Percentiles rank a stretch among this genome's conserved stretches.
Conservation (phyloP, 2,329 filamentous ascomycete species). For the Hypoxylon sp. region DNA sequence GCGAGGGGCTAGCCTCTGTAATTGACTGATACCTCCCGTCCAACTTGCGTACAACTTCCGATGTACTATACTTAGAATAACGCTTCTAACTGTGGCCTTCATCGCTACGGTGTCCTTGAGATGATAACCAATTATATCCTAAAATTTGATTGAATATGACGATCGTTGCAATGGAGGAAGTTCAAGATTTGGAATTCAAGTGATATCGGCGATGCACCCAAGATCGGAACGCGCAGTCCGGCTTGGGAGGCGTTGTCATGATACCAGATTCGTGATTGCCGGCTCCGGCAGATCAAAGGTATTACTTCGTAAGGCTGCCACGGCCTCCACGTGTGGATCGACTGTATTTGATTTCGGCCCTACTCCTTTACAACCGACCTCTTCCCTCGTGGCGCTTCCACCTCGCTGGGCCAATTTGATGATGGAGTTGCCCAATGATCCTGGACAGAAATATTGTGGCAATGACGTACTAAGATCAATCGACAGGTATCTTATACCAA, state of each 20-base stretch:
- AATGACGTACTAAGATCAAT: conserved; percentile 10
- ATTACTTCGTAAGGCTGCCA: conserved; percentile 5
- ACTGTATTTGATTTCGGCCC: conserved; percentile 26
- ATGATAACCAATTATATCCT: neutral
- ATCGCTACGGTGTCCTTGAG: conserved; percentile 1
- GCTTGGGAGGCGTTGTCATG: neutral
- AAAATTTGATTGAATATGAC: neutral
- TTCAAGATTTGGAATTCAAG: conserved; percentile 20
- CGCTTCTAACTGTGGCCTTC: neutral
- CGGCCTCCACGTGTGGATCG: neutral
- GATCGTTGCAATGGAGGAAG: neutral
- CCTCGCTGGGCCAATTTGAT: conserved; percentile 16
- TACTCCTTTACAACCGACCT: conserved; percentile 11
- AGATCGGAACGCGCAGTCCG: conserved; percentile 5
- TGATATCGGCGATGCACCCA: neutral
- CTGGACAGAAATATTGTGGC: neutral
- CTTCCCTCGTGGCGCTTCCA: conserved; percentile 6
- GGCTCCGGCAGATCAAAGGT: conserved; percentile 15
- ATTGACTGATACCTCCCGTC: neutral
- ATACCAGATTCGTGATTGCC: conserved; percentile 1
- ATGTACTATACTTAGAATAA: neutral
- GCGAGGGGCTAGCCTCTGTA: neutral
- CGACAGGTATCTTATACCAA: conserved; percentile 18
- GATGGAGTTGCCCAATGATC: neutral
- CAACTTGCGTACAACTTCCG: neutral